Evolutionary conservation across 2,329 filamentous ascomycete species (phyloP).

Genomic region (Arthrobotrys iridis): DNA sequence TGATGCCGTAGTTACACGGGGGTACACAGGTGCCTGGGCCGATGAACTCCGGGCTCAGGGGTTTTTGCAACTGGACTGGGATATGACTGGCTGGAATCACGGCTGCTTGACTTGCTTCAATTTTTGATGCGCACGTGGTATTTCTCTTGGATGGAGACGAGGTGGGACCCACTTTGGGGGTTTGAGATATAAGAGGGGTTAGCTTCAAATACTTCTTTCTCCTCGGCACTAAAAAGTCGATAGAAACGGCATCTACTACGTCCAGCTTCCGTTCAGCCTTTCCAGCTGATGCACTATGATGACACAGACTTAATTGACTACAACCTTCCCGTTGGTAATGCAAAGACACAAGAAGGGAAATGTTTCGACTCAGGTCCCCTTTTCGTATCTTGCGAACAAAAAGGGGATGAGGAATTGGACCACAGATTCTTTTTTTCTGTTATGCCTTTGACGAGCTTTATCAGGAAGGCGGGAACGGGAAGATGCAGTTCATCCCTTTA

Average conservation of each 20-base stretch:
- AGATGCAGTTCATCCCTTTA: slow-evolving; percentile 30
- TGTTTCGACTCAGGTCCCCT: slow-evolving; percentile 32
- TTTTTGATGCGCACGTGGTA: slow-evolving; percentile 46
- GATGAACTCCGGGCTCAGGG: slow-evolving; percentile 14
- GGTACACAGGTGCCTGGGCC: slow-evolving; percentile 2
- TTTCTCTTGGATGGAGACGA: slow-evolving; percentile 45
- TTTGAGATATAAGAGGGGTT: slow-evolving; percentile 24
- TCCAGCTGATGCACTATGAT: background rate
- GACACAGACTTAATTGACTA: background rate
- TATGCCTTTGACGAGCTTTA: slow-evolving; percentile 37
- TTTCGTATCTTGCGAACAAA: background rate
- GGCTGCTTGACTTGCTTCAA: slow-evolving; percentile 10
- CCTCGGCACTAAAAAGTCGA: slow-evolving; percentile 2
- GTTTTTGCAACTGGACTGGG: background rate
- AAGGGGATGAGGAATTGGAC: background rate
- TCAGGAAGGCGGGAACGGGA: slow-evolving; percentile 54
- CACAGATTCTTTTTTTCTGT: slow-evolving; percentile 46
- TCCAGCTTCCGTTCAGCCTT: background rate
- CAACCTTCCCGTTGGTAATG: slow-evolving; percentile 27
- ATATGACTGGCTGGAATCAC: slow-evolving; percentile 36
- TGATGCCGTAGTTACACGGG: slow-evolving; percentile 36
- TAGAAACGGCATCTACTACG: background rate
- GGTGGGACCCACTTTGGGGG: slow-evolving; percentile 37
- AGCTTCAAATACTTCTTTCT: background rate
- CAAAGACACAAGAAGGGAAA: background rate